Evolutionary conservation across 2,329 filamentous ascomycete species (phyloP).

Genomic region (Pyrenochaeta sp.): DNA sequence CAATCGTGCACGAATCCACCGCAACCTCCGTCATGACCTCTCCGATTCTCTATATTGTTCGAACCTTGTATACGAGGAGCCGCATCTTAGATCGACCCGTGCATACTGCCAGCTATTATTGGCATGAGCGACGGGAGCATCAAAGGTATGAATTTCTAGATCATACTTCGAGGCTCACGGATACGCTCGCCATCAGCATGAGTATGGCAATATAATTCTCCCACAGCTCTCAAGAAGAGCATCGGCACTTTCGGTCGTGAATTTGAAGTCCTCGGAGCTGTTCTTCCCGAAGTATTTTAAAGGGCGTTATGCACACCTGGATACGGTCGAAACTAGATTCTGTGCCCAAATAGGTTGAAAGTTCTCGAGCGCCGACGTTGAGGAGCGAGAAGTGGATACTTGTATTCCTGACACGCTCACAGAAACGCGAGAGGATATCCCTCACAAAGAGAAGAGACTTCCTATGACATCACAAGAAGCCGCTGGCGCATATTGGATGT

Average conservation of each 20-base stretch:
- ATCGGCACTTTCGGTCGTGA: constrained; percentile 52
- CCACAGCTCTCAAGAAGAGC: constrained; percentile 51
- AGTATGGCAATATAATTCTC: too few species aligned
- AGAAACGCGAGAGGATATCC: constrained; percentile 41
- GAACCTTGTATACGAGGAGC: too few species aligned
- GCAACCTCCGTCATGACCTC: too few species aligned
- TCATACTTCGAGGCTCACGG: too few species aligned
- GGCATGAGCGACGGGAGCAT: too few species aligned
- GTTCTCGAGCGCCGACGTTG: constrained; percentile 29
- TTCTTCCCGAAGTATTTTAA: neutral
- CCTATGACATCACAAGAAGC: constrained; percentile 51
- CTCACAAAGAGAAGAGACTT: constrained; percentile 46
- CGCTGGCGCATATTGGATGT: constrained; percentile 20
- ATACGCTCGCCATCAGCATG: too few species aligned
- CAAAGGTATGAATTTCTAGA: too few species aligned
- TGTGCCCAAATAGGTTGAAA: constrained; percentile 23
- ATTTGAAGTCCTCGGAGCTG: constrained; percentile 31
- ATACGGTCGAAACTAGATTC: constrained; percentile 46
- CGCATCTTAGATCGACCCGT: too few species aligned
- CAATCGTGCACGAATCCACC: too few species aligned
- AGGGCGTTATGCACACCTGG: constrained; percentile 43
- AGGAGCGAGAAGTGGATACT: constrained; percentile 38
- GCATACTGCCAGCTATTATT: too few species aligned
- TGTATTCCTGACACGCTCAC: constrained; percentile 22
- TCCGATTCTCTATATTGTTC: too few species aligned